Evolutionary conservation across 441 rosid genomes (phyloP).

Genomic region (Melastoma candidum): DNA sequence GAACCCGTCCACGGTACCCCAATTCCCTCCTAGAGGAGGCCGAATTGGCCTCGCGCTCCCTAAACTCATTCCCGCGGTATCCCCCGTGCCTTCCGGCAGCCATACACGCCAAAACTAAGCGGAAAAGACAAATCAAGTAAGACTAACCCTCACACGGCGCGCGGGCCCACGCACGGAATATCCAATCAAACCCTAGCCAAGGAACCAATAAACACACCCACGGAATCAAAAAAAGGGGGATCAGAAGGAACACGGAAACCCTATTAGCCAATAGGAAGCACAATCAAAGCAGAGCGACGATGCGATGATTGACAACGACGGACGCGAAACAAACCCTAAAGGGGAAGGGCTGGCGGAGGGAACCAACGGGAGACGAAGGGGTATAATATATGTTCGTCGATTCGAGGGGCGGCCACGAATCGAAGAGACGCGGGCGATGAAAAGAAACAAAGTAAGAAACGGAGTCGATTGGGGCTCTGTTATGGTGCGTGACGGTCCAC

Average conservation of each 20-base stretch:
- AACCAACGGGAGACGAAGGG: background rate
- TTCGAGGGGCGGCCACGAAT: slow-evolving; percentile 9
- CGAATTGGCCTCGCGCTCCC: slow-evolving; percentile 48
- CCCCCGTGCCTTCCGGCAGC: slow-evolving; percentile 83
- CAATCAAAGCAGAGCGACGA: background rate
- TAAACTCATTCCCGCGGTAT: slow-evolving; percentile 54
- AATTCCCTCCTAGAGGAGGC: slow-evolving; percentile 41
- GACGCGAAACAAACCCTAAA: slow-evolving; percentile 17
- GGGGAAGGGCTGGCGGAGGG: slow-evolving; percentile 1
- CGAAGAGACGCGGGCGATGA: slow-evolving; percentile 13
- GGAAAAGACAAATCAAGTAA: slow-evolving; percentile 5
- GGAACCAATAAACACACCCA: too few relatives aligned
- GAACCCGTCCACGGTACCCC: slow-evolving; percentile 25
- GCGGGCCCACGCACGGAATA: background rate
- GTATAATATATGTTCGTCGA: slow-evolving; percentile 5
- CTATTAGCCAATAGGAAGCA: too few relatives aligned
- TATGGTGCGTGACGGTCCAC: background rate
- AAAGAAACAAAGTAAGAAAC: slow-evolving; percentile 13
- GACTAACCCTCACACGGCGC: background rate
- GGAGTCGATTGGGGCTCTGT: background rate
- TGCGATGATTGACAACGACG: background rate
- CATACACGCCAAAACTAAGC: slow-evolving; percentile 30
- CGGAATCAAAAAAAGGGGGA: too few relatives aligned
- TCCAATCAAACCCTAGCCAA: too few relatives aligned
- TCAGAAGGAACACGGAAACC: too few relatives aligned